Percentiles rank a stretch among this genome's conserved stretches.
phyloP scores from a whole-genome alignment of 1,139 yeast genomes.

The Taiozyma sp. region DNA sequence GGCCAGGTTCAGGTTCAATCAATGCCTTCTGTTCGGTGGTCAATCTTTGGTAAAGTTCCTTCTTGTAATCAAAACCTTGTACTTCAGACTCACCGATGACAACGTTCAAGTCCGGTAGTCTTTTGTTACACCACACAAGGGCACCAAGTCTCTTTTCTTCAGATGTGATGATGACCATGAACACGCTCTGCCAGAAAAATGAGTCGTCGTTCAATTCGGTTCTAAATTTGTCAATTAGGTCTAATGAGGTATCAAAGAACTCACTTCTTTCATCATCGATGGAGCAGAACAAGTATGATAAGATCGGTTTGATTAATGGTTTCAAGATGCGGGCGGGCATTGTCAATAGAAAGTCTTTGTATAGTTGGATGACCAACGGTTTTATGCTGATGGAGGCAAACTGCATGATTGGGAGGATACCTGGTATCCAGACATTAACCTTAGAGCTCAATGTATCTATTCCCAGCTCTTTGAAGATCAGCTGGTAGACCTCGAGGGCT shows the following conservation, averaged over 20 bases:
- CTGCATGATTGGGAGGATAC: constrained; percentile 77
- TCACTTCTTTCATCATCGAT: constrained; percentile 92
- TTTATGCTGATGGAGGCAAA: constrained; percentile 87
- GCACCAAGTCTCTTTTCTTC: constrained; percentile 84
- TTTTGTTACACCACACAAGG: constrained; percentile 64
- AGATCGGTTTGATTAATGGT: constrained; percentile 58
- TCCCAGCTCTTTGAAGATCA: constrained; percentile 61
- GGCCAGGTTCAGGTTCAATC: constrained; percentile 73
- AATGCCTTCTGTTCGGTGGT: constrained; percentile 29
- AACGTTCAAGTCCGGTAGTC: constrained; percentile 53
- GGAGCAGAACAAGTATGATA: constrained; percentile 78
- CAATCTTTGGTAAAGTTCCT: constrained; percentile 4
- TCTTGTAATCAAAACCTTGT: constrained; percentile 8
- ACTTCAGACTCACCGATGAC: constrained; percentile 24
- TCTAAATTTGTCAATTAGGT: constrained; percentile 57
- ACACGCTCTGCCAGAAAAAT: constrained; percentile 84
- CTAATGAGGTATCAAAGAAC: constrained; percentile 57
- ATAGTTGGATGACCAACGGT: constrained; percentile 63
- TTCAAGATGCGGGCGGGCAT: constrained; percentile 46
- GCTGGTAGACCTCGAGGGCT: constrained; percentile 70
- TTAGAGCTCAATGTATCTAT: constrained; percentile 44
- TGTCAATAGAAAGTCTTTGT: constrained; percentile 50
- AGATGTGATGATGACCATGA: constrained; percentile 68
- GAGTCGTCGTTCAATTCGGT: constrained; percentile 58
- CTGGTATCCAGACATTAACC: constrained; percentile 79